Evolutionary conservation across 805 yeast genomes (phyloP).

Genomic region (Priceomyces medius): DNA sequence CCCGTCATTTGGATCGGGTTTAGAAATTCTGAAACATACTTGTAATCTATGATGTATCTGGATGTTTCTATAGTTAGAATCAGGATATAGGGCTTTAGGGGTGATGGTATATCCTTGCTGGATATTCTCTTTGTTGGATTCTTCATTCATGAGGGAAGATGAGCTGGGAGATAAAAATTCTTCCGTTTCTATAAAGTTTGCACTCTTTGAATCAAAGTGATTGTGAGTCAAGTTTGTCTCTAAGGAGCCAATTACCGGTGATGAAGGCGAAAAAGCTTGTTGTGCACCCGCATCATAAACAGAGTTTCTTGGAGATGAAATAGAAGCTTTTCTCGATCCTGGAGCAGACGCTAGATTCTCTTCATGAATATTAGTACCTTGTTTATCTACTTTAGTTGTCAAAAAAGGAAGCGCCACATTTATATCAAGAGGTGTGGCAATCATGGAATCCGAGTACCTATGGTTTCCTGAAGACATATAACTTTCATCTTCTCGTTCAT

Average conservation of each 20-base stretch:
- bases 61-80: slow-evolving; percentile 60
- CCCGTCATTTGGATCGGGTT: slow-evolving; percentile 49
- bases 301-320: slow-evolving; percentile 12
- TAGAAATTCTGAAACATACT: slow-evolving; percentile 65
- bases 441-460: slow-evolving; percentile 19
- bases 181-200: slow-evolving; percentile 6
- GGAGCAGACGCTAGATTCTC: slow-evolving; percentile 16
- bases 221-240: slow-evolving; percentile 38
- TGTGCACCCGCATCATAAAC: slow-evolving; percentile 3
- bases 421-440: slow-evolving; percentile 44
- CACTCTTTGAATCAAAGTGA: slow-evolving; percentile 12
- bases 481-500: slow-evolving; percentile 29
- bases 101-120: slow-evolving; percentile 36
- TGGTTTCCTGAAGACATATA: too few relatives aligned
- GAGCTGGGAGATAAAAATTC: slow-evolving; percentile 30
- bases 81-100: slow-evolving; percentile 54
- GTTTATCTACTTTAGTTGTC: slow-evolving; percentile 37
- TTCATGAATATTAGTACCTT: slow-evolving; percentile 17
- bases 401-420: slow-evolving; percentile 44
- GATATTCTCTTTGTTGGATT: slow-evolving; percentile 25
- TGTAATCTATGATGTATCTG: slow-evolving; percentile 68
- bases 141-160: slow-evolving; percentile 30
- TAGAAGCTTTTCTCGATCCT: slow-evolving; percentile 28
- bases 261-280: slow-evolving; percentile 19
- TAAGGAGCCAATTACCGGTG: slow-evolving; percentile 39